Evolutionary conservation across 192 early-diverging fungal genomes (phyloP).

Genomic region (Gigaspora rosea): DNA sequence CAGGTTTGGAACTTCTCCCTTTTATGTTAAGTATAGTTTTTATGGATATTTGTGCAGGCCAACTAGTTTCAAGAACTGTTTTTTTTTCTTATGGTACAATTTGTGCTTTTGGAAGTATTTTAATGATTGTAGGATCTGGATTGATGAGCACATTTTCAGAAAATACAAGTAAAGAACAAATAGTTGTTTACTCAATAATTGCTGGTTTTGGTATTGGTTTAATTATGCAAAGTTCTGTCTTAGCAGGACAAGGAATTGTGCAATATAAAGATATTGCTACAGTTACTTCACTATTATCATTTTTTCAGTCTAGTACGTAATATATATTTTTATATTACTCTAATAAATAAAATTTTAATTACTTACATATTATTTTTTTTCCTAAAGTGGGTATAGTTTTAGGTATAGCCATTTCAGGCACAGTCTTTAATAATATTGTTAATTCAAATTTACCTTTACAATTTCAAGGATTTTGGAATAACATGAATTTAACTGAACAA

Average conservation of each 20-base stretch:
- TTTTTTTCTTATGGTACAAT: constrained; percentile 56
- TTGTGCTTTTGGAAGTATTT: constrained; percentile 60
- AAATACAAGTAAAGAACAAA: constrained; percentile 45
- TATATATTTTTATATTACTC: not conserved
- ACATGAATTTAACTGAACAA: no score
- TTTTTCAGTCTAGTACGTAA: constrained; percentile 55
- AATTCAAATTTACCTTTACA: no score
- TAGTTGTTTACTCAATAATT: constrained; percentile 66
- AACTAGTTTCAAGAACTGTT: constrained; percentile 58
- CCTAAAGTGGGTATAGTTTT: constrained; percentile 34
- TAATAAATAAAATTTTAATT: constrained; percentile 23
- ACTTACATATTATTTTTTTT: constrained; percentile 47
- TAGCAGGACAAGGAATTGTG: constrained; percentile 72
- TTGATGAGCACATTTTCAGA: constrained; percentile 57
- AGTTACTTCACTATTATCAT: constrained; percentile 61
- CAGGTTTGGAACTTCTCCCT: constrained; percentile 76
- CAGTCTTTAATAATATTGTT: constrained; percentile 39
- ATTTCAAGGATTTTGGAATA: no score
- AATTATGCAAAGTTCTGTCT: constrained; percentile 66
- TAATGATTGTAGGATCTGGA: constrained; percentile 61
- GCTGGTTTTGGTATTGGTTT: constrained; percentile 74
- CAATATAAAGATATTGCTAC: constrained; percentile 59
- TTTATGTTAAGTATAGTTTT: constrained; percentile 67
- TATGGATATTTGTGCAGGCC: constrained; percentile 62
- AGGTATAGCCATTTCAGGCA: constrained; percentile 43